Evolutionary conservation across 2,329 filamentous ascomycete species (phyloP), one percentile per base, ranked within the genome.

Genomic region (Pseudogymnoascus sp.): DNA sequence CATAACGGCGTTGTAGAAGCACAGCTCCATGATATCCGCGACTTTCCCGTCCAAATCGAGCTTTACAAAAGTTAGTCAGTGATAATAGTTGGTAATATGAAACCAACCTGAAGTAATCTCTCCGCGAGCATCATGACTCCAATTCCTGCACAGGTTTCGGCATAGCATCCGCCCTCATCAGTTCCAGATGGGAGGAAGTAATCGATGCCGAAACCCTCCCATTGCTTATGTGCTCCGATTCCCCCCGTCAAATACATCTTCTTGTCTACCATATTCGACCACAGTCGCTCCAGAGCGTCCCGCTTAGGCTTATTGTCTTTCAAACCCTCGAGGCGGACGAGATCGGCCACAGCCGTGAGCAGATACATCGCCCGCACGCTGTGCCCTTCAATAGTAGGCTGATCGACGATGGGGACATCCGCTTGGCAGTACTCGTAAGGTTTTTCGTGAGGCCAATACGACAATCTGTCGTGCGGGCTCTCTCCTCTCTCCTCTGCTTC

Each of bases 231-330:
- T 0, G 76, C 79, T 0, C 84, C 84, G 60, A 87, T 80, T 0
- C 83, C 84, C 1, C 84, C 84, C 0, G 84, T 87, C 14, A 85
- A 69, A 63, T 84, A 87, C 80, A 86, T 84, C 69, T 86, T 87
- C 63, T 78, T 78, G 42, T 82, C 75, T 0, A 84, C 78, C 82
- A 86, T 86, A 66, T 85, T 84, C 33, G 77, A 70, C 84, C 84
- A 87, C 3, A 86, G 72, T 6, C 78, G 73, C 23, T 74, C 69
- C 0, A 85, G 67, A 1, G 82, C 75, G 0, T 70, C 68, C 37
- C 59, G 50, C 35, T 66, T 65, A 28, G 59, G 28, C 23, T 42
- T 23, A 2, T 40, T 21, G 2, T 28, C 14, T 18, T 53, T 31
- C 16, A 5, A 6, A 14, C 35, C 64, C 5, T 75, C 73, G 3